These are phyloP conservation scores for Diutina mesorugosa DNA, from an alignment of 1,139 yeast genomes.

Conservation along the genomic window DNA sequence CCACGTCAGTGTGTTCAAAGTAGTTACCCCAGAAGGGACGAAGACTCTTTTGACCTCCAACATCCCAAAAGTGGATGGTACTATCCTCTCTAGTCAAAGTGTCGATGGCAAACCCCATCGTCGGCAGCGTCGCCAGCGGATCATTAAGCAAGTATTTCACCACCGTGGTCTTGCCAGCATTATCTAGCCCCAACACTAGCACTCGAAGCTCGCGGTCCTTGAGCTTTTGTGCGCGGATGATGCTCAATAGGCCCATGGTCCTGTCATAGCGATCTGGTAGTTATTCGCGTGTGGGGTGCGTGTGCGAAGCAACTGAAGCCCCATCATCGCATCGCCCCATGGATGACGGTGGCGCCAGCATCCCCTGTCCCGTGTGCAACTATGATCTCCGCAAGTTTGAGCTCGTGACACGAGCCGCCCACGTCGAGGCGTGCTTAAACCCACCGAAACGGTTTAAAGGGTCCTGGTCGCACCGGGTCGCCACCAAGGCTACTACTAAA, in stretches of 20 bases:
- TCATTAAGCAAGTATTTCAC: constrained; percentile 48
- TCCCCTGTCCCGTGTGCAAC: background rate
- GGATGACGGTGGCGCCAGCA: background rate
- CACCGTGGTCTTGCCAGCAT: constrained; percentile 79
- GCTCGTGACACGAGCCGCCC: background rate
- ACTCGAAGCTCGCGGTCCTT: constrained; percentile 72
- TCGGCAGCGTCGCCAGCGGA: constrained; percentile 26
- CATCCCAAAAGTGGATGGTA: constrained; percentile 57
- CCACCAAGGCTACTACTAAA: background rate
- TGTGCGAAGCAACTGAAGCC: background rate
- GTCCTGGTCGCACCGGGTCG: background rate
- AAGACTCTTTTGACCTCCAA: constrained; percentile 75
- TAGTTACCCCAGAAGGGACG: constrained; percentile 87
- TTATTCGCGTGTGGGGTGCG: too few relatives aligned
- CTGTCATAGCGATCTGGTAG: background rate
- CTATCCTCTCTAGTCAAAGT: constrained; percentile 19
- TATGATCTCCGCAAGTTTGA: background rate
- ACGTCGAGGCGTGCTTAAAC: background rate
- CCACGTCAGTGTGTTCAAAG: constrained; percentile 71
- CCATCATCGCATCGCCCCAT: background rate
- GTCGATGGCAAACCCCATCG: constrained; percentile 42
- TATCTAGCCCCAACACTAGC: constrained; percentile 72
- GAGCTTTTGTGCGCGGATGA: constrained; percentile 69
- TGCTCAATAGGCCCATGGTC: constrained; percentile 70
- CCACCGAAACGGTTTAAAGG: background rate